These are phyloP conservation scores for Suhomyces maxii DNA, from an alignment of 1,139 yeast genomes.

Conservation along the genomic window DNA sequence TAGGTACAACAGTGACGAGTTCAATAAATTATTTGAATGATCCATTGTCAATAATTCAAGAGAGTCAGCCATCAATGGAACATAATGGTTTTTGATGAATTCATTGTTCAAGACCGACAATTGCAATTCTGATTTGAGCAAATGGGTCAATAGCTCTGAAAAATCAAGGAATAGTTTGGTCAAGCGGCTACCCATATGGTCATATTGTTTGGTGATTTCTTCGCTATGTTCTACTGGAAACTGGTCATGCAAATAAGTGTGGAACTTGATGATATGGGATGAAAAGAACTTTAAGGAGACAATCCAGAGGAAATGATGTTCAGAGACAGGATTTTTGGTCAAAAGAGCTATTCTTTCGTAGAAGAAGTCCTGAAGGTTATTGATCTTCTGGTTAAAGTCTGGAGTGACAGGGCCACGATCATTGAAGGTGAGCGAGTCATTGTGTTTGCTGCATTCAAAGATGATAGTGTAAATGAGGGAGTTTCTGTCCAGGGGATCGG, in stretches of 20 bases:
- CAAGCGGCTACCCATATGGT: constrained; percentile 5
- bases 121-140: constrained; percentile 1
- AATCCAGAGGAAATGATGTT: constrained; percentile 24
- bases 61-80: constrained; percentile 13
- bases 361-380: constrained; percentile 22
- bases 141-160: constrained; percentile 9
- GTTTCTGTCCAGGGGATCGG: not conserved
- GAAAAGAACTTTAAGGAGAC: constrained; percentile 16
- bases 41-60: constrained; percentile 20
- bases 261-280: constrained; percentile 12
- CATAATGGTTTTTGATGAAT: constrained; percentile 4
- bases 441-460: constrained; percentile 4
- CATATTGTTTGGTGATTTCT: constrained; percentile 6
- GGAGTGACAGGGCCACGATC: constrained; percentile 3
- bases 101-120: constrained; percentile 1
- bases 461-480: constrained; percentile 5
- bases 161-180: constrained; percentile 15
- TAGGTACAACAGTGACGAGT: constrained; percentile 10
- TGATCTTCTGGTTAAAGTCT: constrained; percentile 14
- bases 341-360: constrained; percentile 18
- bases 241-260: constrained; percentile 11
- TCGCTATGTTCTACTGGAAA: constrained; percentile 5
- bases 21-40: constrained; percentile 6
- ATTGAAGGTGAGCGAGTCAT: constrained; percentile 1
- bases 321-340: constrained; percentile 11